Base-by-base conservation (phyloP, 805 yeast species). In the Saccharomycopsis fodiens region DNA sequence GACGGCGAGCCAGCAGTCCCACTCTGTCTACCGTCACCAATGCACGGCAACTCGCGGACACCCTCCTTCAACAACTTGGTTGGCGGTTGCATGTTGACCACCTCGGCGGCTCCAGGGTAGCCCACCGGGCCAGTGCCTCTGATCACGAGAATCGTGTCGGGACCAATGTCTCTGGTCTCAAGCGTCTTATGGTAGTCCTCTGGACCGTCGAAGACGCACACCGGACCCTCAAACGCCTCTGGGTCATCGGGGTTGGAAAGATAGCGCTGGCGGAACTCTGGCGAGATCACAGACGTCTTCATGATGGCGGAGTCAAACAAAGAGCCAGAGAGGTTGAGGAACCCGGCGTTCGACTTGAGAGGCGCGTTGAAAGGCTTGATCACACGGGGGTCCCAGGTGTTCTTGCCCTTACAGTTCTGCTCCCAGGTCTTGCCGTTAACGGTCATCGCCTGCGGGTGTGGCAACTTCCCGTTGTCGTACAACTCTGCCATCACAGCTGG, bases 101-200 rank as follows among this genome's bases (percentile, higher is more conserved):
- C 60, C 35, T 55, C 58, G 4, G 60, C 60, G 1, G 59, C 57
- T 4, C 60, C 60, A 19, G 60, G 60, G 38, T 52, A 57, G 10
- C 60, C 60, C 13, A 54, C 48, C 8, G 60, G 60, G 2, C 60
- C 60, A 22, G 50, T 50, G 13, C 60, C 60, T 17, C 60, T 44
- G 48, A 57, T 57, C n/a, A 57, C 50, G 25, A 57, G 44, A 39
- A 57, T 55, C 15, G 57, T 40, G 10, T 46, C 40, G 16, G 51
- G 56, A 30, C 44, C 42, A 25, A 56, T 41, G 16, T 50, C 45
- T 16, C 53, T 41, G 3, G 48, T 37, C n/a, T 55, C 56, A 6
- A 57, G 51, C n/a, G 52, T 42, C 19, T 25, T 27, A 34, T 55
- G 54, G 41, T 57, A 57, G 37, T 57, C 59, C 39, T 57, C 60